A percentile compares a stretch with the other conserved stretches of the same genome.
phyloP scores from a whole-genome alignment of 1,284 basidiomycete genomes.

The Trichosporon coremiiforme region DNA sequence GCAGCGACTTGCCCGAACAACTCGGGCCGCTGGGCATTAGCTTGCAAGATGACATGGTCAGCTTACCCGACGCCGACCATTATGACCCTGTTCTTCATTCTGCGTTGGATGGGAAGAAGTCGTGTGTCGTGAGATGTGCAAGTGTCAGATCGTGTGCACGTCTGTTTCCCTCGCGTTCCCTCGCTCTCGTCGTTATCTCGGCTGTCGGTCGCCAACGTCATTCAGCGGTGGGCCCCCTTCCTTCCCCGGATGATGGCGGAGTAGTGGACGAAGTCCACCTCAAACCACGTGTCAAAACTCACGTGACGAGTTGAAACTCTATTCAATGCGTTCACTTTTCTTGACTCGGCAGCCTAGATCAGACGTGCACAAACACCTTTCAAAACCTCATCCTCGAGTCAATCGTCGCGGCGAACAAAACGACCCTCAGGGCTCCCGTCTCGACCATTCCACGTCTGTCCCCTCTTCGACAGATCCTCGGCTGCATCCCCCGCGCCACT shows the following conservation, averaged over 20 bases:
- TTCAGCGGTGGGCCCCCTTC: background rate
- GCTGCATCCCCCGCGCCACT: slow-evolving; percentile 14
- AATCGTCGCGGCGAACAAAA: slow-evolving; percentile 3
- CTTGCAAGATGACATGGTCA: background rate
- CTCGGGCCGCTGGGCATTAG: slow-evolving; percentile 42
- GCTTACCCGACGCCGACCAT: slow-evolving; percentile 42
- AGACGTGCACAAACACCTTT: background rate
- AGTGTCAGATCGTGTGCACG: background rate
- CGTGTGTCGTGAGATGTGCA: background rate
- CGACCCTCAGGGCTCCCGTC: background rate
- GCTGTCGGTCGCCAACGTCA: slow-evolving; percentile 12
- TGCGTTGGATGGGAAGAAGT: background rate
- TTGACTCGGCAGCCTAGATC: slow-evolving; percentile 6
- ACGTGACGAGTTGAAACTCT: background rate
- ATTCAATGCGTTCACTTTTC: slow-evolving; percentile 1
- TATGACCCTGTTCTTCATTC: slow-evolving; percentile 28
- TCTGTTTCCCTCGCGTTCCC: background rate
- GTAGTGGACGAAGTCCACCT: background rate
- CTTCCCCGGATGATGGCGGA: background rate
- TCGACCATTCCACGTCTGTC: slow-evolving; percentile 14
- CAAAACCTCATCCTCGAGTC: slow-evolving; percentile 16
- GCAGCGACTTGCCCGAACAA: slow-evolving; percentile 82
- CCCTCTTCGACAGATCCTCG: slow-evolving; percentile 2
- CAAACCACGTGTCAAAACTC: background rate
- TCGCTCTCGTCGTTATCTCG: slow-evolving; percentile 7